Evolutionary conservation across 768 basidiomycete genomes (phyloP).

Genomic region (Rubroboletus satanas): DNA sequence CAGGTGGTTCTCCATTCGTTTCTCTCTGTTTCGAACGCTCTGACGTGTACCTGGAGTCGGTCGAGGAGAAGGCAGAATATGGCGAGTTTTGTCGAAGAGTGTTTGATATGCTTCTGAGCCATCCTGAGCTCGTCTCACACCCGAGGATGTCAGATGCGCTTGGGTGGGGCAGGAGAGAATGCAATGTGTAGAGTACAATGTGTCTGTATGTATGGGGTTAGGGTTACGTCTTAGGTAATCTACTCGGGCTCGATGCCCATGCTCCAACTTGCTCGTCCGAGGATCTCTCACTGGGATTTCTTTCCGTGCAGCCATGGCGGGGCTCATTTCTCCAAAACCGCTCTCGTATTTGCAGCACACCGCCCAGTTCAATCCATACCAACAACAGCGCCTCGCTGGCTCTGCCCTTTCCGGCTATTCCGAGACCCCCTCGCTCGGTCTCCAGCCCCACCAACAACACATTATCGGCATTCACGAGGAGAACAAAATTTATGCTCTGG

Average conservation of each 20-base stretch:
- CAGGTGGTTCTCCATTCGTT: constrained; percentile 33
- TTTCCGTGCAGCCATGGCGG: constrained; percentile 44
- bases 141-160: constrained; percentile 32
- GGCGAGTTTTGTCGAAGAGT: constrained; percentile 34
- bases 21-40: not conserved
- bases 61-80: constrained; percentile 29
- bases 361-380: constrained; percentile 57
- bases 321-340: constrained; percentile 59
- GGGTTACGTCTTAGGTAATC: constrained; percentile 29
- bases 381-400: constrained; percentile 38
- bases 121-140: constrained; percentile 32
- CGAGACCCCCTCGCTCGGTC: constrained; percentile 57
- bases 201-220: constrained; percentile 15
- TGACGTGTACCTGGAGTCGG: constrained; percentile 12
- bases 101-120: constrained; percentile 25
- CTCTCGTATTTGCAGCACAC: constrained; percentile 63
- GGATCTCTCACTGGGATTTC: constrained; percentile 13
- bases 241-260: not conserved
- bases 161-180: constrained; percentile 27
- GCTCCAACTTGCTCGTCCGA: not conserved
- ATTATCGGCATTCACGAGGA: constrained; percentile 58
- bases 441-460: constrained; percentile 53
- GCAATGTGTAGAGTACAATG: not conserved
- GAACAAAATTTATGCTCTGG: constrained; percentile 84
- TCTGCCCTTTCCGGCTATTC: constrained; percentile 43